A percentile compares a stretch with the other conserved stretches of the same genome.
Evolutionary conservation across 495 filamentous ascomycete species (phyloP).

Genomic region (Aspergillus ostianus): DNA sequence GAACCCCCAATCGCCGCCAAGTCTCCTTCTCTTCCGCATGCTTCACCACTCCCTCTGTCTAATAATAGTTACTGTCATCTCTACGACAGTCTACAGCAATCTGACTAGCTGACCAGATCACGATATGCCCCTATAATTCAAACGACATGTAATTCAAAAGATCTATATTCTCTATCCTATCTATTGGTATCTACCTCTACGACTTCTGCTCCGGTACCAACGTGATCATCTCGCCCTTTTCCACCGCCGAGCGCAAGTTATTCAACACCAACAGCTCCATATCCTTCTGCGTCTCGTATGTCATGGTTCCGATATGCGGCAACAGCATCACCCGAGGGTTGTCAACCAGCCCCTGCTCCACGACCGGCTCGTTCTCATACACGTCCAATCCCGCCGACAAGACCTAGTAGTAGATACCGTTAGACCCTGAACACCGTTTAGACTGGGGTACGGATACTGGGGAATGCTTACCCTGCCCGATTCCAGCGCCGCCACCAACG

Average conservation of each 20-base stretch:
- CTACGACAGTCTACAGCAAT: no score
- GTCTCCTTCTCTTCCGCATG: no score
- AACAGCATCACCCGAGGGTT: conserved; percentile 71
- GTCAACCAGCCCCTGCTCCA: conserved; percentile 67
- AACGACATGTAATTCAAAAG: no score
- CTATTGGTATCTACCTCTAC: conserved; percentile 1
- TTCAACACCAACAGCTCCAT: conserved; percentile 76
- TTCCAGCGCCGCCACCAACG: conserved; percentile 67
- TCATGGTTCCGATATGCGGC: conserved; percentile 78
- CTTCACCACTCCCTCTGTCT: no score
- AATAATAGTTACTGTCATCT: no score
- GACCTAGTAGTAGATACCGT: conserved; percentile 26
- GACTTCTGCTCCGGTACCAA: conserved; percentile 66
- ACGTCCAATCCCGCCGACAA: conserved; percentile 69
- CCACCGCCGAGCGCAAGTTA: conserved; percentile 63
- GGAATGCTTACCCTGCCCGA: conserved; percentile 58
- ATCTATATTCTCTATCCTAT: not conserved
- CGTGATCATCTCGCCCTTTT: conserved; percentile 63
- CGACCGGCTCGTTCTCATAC: conserved; percentile 73
- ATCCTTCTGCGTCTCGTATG: conserved; percentile 63
- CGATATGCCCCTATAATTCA: no score
- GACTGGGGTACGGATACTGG: no score
- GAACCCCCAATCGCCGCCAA: not conserved
- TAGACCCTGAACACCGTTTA: no score
- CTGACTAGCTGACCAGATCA: no score